These are phyloP conservation scores for Petrea volubilis DNA, from an alignment of 257 asterid species.

Conservation along the genomic window DNA sequence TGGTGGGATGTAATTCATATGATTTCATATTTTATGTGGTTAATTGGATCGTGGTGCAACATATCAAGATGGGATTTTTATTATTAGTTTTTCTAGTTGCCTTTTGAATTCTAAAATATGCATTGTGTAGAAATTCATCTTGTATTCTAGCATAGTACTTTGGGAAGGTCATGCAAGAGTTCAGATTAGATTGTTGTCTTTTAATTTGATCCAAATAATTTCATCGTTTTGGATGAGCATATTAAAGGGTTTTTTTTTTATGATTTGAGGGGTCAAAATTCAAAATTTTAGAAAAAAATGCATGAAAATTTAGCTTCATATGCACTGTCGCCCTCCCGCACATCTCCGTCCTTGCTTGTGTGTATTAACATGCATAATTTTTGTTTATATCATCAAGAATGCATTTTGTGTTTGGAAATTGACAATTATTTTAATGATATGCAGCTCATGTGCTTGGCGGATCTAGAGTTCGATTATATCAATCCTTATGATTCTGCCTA, in stretches of 20 bases:
- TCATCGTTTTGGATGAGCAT: neutral
- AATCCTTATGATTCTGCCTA: conserved; percentile 79
- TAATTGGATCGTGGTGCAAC: neutral
- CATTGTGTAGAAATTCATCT: neutral
- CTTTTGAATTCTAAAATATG: too few relatives aligned
- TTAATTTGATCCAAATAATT: too few relatives aligned
- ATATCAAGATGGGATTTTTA: neutral
- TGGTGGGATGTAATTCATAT: conserved; percentile 10
- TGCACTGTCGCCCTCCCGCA: too few relatives aligned
- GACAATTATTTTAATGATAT: neutral
- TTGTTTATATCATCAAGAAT: neutral
- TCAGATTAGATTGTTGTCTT: neutral
- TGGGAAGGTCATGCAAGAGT: neutral
- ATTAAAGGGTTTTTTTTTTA: neutral
- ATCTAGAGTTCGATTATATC: conserved; percentile 77
- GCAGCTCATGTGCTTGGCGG: conserved; percentile 80
- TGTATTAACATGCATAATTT: too few relatives aligned
- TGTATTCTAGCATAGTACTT: neutral
- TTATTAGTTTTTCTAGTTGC: neutral
- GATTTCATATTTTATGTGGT: neutral
- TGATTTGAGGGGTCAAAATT: too few relatives aligned
- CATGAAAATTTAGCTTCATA: too few relatives aligned
- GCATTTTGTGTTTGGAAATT: neutral
- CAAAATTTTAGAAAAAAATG: too few relatives aligned
- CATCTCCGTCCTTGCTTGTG: too few relatives aligned